These are phyloP conservation scores for Zasmidium citrigriseum DNA, from an alignment of 2,329 filamentous ascomycete species.

Conservation along the genomic window DNA sequence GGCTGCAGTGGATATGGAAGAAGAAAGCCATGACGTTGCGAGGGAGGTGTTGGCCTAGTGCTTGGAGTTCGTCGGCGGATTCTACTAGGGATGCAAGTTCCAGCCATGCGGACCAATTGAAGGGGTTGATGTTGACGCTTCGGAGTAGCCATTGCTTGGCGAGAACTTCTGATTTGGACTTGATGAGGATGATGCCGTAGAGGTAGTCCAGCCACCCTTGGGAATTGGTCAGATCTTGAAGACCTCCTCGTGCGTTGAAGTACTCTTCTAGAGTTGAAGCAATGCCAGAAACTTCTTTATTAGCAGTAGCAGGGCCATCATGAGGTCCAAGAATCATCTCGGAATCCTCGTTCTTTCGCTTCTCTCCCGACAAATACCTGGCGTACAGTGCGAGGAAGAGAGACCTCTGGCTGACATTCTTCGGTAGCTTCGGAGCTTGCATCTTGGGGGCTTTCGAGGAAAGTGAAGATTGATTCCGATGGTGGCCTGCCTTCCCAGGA, in stretches of 20 bases:
- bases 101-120: constrained; percentile 97
- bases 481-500: constrained; percentile 13
- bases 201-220: constrained; percentile 95
- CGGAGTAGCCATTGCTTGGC: constrained; percentile 85
- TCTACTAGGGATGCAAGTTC: constrained; percentile 82
- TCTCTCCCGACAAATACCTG: constrained; percentile 90
- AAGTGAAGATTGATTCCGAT: neutral
- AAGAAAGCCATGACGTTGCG: constrained; percentile 92
- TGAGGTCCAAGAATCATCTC: constrained; percentile 96
- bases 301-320: constrained; percentile 79
- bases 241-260: constrained; percentile 64
- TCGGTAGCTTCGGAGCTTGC: constrained; percentile 18
- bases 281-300: constrained; percentile 79
- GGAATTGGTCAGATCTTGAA: constrained; percentile 33
- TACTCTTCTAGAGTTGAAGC: constrained; percentile 76
- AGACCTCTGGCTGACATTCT: constrained; percentile 78
- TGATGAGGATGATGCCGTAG: constrained; percentile 87
- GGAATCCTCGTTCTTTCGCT: constrained; percentile 91
- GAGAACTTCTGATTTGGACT: constrained; percentile 83
- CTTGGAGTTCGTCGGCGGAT: constrained; percentile 75
- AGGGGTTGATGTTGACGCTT: constrained; percentile 85
- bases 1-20: constrained; percentile 86
- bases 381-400: constrained; percentile 91
- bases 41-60: constrained; percentile 62
- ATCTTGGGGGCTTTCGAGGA: constrained; percentile 39